Percentiles rank a stretch among this genome's conserved stretches.
Conservation (phyloP, 495 filamentous ascomycete species). For the Poronia punctata region DNA sequence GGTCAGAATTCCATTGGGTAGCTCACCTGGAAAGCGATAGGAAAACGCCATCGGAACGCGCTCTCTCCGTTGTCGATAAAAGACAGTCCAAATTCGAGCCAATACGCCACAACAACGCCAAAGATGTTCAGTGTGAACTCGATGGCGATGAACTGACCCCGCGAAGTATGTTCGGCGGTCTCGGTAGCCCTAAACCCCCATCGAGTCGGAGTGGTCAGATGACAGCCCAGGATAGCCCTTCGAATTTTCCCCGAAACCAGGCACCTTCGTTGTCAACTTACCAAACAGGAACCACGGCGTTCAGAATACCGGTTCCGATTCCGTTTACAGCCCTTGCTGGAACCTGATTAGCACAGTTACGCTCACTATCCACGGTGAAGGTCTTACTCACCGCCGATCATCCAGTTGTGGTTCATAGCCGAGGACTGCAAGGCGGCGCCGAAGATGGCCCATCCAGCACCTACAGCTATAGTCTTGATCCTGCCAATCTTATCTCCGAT, state of each 20-base stretch:
- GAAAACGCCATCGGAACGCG: conserved; percentile 59
- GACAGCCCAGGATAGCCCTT: too few relatives aligned
- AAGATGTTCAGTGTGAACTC: conserved; percentile 71
- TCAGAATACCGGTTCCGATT: conserved; percentile 66
- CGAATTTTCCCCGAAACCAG: too few relatives aligned
- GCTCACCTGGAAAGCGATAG: conserved; percentile 56
- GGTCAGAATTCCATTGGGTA: neutral
- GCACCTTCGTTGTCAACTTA: conserved; percentile 20
- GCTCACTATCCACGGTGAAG: neutral
- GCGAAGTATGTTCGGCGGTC: conserved; percentile 58
- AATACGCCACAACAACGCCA: conserved; percentile 66
- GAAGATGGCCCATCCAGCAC: conserved; percentile 49
- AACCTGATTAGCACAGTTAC: neutral
- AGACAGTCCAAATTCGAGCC: conserved; percentile 63
- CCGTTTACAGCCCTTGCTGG: conserved; percentile 58
- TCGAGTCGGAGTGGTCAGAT: too few relatives aligned
- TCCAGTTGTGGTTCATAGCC: conserved; percentile 61
- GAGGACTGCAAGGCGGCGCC: conserved; percentile 56
- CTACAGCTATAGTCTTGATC: conserved; percentile 54
- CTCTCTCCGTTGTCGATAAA: conserved; percentile 46
- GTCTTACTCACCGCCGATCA: conserved; percentile 52
- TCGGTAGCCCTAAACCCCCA: conserved; percentile 46
- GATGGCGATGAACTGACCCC: conserved; percentile 65
- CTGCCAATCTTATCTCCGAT: conserved; percentile 55
- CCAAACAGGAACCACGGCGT: conserved; percentile 65